Base-by-base conservation (phyloP, 768 basidiomycete genomes). In the Coprinopsis strossmayeri region DNA sequence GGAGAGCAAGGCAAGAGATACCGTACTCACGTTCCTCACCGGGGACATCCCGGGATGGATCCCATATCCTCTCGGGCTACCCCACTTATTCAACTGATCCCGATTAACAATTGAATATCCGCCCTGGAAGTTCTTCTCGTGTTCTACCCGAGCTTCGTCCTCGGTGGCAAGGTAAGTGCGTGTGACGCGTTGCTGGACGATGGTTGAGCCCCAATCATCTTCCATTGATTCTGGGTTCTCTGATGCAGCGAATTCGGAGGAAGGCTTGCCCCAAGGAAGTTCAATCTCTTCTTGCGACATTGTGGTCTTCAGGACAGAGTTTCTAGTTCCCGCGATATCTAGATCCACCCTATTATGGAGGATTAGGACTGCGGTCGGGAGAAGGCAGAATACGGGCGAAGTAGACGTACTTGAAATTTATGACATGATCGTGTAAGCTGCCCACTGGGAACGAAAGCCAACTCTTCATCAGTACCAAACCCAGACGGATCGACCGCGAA, bases 381-480 rank as follows among this genome's bases (percentile, higher is more conserved):
- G 38, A 41, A 17, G 27, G 9, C 1, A 15, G 3, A n/a, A 18
- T 4, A 34, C 27, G 40, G 34, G 41, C 32, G 5, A 18, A 17
- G 35, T 7, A 10, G 17, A 17, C 20, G 21, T 38, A 11, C 76
- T 78, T 79, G 63, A 69, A 80, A 59, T 81, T 82, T 58, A 85
- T 78, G 27, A 84, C 74, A 55, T 83, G 82, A 57, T 85, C 82
- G 52, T 84, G 82, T 12, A 84, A 59, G 34, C 73, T 80, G 10
- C 82, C 82, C 78, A 82, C 78, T 79, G n/a, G n/a, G n/a, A n/a
- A n/a, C n/a, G n/a, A n/a, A 24, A 21, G 15, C n/a, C n/a, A 20
- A 9, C 10, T 3, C 13, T 25, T 5, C 15, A 3, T 17, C 20
- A 2, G 30, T 32, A 3, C 10, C 30, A 7, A 7, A 32, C 15